These are phyloP conservation scores for Ajuga reptans DNA, from an alignment of 305 asterid genomes.

Conservation along the genomic window DNA sequence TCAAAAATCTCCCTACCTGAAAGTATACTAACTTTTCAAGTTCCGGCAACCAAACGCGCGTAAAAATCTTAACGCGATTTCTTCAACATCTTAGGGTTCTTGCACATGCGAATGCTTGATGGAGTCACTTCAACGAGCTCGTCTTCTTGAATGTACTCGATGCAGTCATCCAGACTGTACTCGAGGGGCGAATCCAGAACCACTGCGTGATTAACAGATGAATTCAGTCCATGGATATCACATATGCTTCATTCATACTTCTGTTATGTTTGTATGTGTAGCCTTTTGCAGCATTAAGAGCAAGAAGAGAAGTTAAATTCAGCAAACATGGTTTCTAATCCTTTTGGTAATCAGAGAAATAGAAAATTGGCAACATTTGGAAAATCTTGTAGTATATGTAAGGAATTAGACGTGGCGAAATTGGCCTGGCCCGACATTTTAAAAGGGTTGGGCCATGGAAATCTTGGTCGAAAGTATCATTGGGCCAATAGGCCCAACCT, in stretches of 20 bases:
- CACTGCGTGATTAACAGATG: conserved; percentile 35
- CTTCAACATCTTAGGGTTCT: conserved; percentile 60
- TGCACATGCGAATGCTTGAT: conserved; percentile 79
- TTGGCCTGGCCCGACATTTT: too few species aligned
- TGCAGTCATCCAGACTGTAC: conserved; percentile 96
- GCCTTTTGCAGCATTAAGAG: background rate
- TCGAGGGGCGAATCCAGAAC: conserved; percentile 79
- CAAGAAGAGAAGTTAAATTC: background rate
- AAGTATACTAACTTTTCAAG: background rate
- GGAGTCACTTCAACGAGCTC: conserved; percentile 98
- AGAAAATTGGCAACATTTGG: too few species aligned
- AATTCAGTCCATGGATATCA: background rate
- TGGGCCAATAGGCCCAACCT: too few species aligned
- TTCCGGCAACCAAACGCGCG: background rate
- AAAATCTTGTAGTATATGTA: too few species aligned
- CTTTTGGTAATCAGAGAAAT: background rate
- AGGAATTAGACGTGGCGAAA: too few species aligned
- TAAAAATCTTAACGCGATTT: conserved; percentile 37
- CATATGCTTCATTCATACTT: background rate
- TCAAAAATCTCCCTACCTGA: conserved; percentile 19
- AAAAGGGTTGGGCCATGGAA: too few species aligned
- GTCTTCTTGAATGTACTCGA: conserved; percentile 98
- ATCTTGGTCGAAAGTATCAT: too few species aligned
- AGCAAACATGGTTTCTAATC: background rate
- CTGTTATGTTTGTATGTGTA: background rate